Evolutionary conservation across 305 asterid genomes (phyloP), one percentile per base, ranked within the genome.

Genomic region (Rubia peregrina): DNA sequence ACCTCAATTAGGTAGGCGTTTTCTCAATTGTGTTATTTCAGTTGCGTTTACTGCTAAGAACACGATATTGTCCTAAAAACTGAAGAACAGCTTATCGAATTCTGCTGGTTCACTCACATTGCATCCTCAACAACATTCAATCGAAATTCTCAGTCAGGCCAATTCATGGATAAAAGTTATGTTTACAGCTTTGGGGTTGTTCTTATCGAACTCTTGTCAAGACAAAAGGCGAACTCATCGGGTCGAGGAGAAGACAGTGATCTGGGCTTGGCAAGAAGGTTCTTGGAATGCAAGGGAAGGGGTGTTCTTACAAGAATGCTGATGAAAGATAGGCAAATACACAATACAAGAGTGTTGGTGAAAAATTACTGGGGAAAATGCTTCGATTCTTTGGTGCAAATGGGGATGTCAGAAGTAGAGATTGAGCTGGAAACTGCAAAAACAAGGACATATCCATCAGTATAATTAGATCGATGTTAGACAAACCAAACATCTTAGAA

Each of bases 301-400:
- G 41, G 41, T 38, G 7, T 77, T 91, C 97, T 64, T 94, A 88
- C 70, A 94, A 63, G n/a, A n/a, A n/a, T n/a, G n/a, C n/a, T n/a
- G n/a, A n/a, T n/a, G n/a, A n/a, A n/a, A n/a, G n/a, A n/a, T n/a
- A n/a, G n/a, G n/a, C n/a, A n/a, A n/a, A n/a, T n/a, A n/a, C n/a
- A n/a, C n/a, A n/a, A n/a, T n/a, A n/a, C n/a, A n/a, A n/a, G n/a
- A n/a, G n/a, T n/a, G n/a, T n/a, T n/a, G n/a, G n/a, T n/a, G n/a
- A n/a, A n/a, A n/a, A n/a, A n/a, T n/a, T n/a, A n/a, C n/a, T n/a
- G n/a, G n/a, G n/a, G n/a, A n/a, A n/a, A n/a, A n/a, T n/a, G 1
- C 1, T 24, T 24, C 1, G 26, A 24, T 1, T 24, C 26, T 24
- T 24, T 24, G 0, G 26, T 1, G 26, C 26, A 24, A 0, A 24